phyloP scores from a whole-genome alignment of 192 early-diverging fungal genomes.

The Backusella tarrabulga region DNA sequence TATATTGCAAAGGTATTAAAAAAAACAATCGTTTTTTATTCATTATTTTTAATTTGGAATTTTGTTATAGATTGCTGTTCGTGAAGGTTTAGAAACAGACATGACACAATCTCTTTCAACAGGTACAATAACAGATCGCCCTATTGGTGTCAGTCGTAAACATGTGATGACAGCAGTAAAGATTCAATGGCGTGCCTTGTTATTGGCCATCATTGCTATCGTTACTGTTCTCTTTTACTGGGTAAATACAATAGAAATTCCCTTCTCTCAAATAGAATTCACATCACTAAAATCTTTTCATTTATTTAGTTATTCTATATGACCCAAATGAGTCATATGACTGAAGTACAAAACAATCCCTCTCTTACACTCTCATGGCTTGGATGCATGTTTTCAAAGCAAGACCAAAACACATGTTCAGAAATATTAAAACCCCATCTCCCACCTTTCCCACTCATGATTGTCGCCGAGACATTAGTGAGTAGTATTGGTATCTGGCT shows the following conservation, averaged over 20 bases:
- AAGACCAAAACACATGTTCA: slow-evolving; percentile 39
- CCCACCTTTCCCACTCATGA: slow-evolving; percentile 45
- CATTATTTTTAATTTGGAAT: background rate
- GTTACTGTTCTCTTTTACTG: slow-evolving; percentile 50
- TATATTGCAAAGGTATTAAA: slow-evolving; percentile 45
- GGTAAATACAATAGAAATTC: slow-evolving; percentile 8
- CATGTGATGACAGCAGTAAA: slow-evolving; percentile 49
- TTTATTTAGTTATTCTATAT: slow-evolving; percentile 46
- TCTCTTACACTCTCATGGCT: slow-evolving; percentile 36
- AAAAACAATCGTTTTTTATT: background rate
- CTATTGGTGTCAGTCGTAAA: slow-evolving; percentile 20
- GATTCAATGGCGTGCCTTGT: slow-evolving; percentile 55
- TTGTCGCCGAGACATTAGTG: slow-evolving; percentile 43
- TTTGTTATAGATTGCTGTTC: slow-evolving; percentile 26
- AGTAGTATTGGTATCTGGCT: slow-evolving; percentile 43
- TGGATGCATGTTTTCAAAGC: slow-evolving; percentile 31
- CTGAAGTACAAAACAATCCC: slow-evolving; percentile 2
- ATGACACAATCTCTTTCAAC: slow-evolving; percentile 23
- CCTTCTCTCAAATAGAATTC: too few relatives aligned
- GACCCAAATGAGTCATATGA: slow-evolving; percentile 37
- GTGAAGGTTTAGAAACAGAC: slow-evolving; percentile 32
- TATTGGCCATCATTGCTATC: slow-evolving; percentile 43
- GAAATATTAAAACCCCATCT: slow-evolving; percentile 28
- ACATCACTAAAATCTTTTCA: background rate
- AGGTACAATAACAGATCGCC: background rate